A percentile compares a stretch with the other conserved stretches of the same genome.
Evolutionary conservation across 441 rosid species (phyloP).

Genomic region (Mallotus repandus): DNA sequence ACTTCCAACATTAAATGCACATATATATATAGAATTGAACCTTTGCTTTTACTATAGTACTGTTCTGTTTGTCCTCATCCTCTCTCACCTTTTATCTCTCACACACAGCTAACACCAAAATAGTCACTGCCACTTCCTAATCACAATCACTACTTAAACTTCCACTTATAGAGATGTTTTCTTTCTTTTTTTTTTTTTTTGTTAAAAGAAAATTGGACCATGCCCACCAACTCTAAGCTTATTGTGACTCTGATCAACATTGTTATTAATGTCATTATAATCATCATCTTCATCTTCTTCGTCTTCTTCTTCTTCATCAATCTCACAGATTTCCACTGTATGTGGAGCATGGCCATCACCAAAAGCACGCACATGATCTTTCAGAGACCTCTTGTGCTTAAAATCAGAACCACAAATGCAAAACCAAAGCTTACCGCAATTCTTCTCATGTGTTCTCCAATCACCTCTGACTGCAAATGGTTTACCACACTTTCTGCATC

Average conservation of each 20-base stretch:
- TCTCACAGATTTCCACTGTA: slow-evolving; percentile 37
- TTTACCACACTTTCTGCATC: slow-evolving; percentile 74
- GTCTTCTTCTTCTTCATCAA: slow-evolving; percentile 38
- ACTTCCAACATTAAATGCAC: slow-evolving; percentile 26
- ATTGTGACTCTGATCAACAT: background rate
- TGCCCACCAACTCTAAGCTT: slow-evolving; percentile 7
- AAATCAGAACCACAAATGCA: slow-evolving; percentile 88
- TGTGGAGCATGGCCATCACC: slow-evolving; percentile 79
- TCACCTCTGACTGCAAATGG: slow-evolving; percentile 85
- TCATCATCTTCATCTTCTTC: slow-evolving; percentile 34
- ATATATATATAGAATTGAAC: background rate
- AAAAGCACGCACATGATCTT: slow-evolving; percentile 81
- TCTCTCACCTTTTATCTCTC: slow-evolving; percentile 15
- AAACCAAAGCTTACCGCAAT: slow-evolving; percentile 89
- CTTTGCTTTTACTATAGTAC: slow-evolving; percentile 24
- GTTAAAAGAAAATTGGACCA: slow-evolving; percentile 22
- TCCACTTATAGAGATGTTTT: background rate
- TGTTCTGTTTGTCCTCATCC: slow-evolving; percentile 24
- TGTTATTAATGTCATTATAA: slow-evolving; percentile 17
- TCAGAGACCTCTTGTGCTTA: slow-evolving; percentile 88
- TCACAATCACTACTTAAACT: slow-evolving; percentile 4
- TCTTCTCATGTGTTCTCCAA: slow-evolving; percentile 95
- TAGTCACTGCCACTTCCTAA: slow-evolving; percentile 12
- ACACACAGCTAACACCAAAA: slow-evolving; percentile 4
- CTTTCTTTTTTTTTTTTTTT: slow-evolving; percentile 7